Evolutionary conservation across 2,329 filamentous ascomycete genomes (phyloP).

Genomic region (Botrytis cinerea): DNA sequence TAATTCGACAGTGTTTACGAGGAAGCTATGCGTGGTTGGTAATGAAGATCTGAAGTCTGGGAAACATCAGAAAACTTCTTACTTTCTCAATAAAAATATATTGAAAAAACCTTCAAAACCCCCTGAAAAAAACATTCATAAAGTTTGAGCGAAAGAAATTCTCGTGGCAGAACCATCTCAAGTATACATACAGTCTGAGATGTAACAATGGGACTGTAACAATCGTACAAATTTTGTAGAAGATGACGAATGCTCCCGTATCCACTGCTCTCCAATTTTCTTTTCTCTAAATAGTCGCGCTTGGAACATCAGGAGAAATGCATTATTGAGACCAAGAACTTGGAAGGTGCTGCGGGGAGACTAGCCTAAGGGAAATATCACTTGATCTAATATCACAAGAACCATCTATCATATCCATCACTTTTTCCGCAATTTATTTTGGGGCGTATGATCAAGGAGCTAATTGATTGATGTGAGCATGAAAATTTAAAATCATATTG

Average conservation of each 20-base stretch:
- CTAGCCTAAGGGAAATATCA: background rate
- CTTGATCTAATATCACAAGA: background rate
- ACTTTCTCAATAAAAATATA: background rate
- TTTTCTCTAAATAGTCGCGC: background rate
- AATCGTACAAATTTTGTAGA: background rate
- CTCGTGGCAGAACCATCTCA: background rate
- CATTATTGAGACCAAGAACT: background rate
- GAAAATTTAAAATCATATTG: background rate
- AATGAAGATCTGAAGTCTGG: background rate
- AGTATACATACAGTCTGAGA: background rate
- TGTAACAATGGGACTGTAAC: background rate
- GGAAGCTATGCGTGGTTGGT: background rate
- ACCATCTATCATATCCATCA: background rate
- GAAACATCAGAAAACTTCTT: background rate
- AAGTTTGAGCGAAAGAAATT: background rate
- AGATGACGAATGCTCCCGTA: background rate
- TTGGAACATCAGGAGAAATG: background rate
- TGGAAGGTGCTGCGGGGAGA: background rate
- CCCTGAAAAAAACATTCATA: background rate
- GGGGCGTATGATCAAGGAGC: too few relatives aligned
- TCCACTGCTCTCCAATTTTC: background rate
- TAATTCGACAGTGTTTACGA: background rate
- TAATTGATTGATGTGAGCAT: background rate
- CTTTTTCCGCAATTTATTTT: background rate
- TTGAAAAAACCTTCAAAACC: accelerated